Conservation (phyloP, 148 eudicot species). For the Selenicereus undatus region DNA sequence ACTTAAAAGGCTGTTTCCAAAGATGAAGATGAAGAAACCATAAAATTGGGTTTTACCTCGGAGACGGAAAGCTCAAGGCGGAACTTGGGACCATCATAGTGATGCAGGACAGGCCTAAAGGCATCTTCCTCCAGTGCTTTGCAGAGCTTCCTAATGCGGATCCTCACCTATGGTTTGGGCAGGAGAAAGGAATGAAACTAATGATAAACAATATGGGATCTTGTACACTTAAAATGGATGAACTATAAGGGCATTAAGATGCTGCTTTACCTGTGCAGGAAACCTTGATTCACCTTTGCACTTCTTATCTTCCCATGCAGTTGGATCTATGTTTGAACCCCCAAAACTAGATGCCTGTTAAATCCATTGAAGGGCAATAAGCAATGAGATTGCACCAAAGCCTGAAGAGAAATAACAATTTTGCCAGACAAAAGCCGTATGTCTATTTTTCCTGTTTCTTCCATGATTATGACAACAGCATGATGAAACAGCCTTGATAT, state of each 20-base stretch:
- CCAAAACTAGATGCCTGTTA: slow-evolving; percentile 84
- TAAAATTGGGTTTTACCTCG: slow-evolving; percentile 50
- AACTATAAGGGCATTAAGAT: slow-evolving; percentile 5
- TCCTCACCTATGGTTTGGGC: slow-evolving; percentile 54
- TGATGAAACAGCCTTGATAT: background rate
- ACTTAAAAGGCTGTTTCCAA: background rate
- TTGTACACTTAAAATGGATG: background rate
- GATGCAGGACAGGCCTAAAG: slow-evolving; percentile 98
- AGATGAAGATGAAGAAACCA: background rate
- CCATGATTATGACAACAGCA: background rate
- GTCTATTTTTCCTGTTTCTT: background rate
- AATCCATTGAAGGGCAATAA: slow-evolving; percentile 9
- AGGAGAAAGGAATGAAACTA: background rate
- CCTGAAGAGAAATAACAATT: background rate
- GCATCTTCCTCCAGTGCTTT: slow-evolving; percentile 96
- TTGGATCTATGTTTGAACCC: slow-evolving; percentile 95
- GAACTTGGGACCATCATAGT: slow-evolving; percentile 98
- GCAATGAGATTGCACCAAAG: slow-evolving; percentile 5
- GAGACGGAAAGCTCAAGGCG: slow-evolving; percentile 96
- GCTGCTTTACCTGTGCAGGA: slow-evolving; percentile 83
- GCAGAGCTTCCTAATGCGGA: slow-evolving; percentile 77
- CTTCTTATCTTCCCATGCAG: slow-evolving; percentile 99
- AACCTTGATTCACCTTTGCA: slow-evolving; percentile 99
- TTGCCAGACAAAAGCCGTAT: background rate
- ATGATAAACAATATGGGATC: background rate